Conservation (phyloP, 371 early-diverging fungal genomes). For the Mucor plumbeus region DNA sequence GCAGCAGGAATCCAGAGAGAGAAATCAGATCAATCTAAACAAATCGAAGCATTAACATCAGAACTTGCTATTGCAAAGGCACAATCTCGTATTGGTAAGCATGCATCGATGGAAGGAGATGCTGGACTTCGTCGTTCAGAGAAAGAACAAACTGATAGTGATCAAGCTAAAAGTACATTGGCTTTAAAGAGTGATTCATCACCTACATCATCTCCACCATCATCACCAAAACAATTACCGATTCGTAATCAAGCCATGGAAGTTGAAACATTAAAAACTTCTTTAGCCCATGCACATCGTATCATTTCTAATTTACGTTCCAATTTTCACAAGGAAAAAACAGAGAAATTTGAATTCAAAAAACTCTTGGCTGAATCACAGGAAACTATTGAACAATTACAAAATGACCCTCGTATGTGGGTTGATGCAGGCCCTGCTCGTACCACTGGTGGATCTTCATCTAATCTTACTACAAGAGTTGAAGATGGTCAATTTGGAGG, state of each 20-base stretch:
- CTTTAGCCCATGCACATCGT: slow-evolving; percentile 54
- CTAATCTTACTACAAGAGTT: not conserved
- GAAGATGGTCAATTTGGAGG: slow-evolving; percentile 15
- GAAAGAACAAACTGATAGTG: slow-evolving; percentile 19
- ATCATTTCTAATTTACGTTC: slow-evolving; percentile 54
- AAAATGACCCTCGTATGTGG: slow-evolving; percentile 60
- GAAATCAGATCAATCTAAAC: slow-evolving; percentile 61
- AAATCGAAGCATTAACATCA: slow-evolving; percentile 64
- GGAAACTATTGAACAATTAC: slow-evolving; percentile 64
- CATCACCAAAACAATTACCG: slow-evolving; percentile 35
- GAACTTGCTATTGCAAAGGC: slow-evolving; percentile 60
- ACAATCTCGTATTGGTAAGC: slow-evolving; percentile 46
- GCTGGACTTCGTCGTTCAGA: not conserved
- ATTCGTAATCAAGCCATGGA: slow-evolving; percentile 45
- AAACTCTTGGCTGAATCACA: slow-evolving; percentile 67
- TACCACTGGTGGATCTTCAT: not conserved
- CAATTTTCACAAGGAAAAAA: slow-evolving; percentile 52
- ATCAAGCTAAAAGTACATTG: slow-evolving; percentile 32
- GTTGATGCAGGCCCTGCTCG: slow-evolving; percentile 36
- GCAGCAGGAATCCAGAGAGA: slow-evolving; percentile 68
- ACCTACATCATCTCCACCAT: slow-evolving; percentile 22
- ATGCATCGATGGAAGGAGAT: slow-evolving; percentile 23
- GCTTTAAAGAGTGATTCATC: slow-evolving; percentile 21
- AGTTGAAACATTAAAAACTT: slow-evolving; percentile 51
- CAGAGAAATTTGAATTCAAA: slow-evolving; percentile 66